Evolutionary conservation across 768 basidiomycete species (phyloP), one percentile per base, ranked within the genome.

Genomic region (Xerocomellus intermedius): DNA sequence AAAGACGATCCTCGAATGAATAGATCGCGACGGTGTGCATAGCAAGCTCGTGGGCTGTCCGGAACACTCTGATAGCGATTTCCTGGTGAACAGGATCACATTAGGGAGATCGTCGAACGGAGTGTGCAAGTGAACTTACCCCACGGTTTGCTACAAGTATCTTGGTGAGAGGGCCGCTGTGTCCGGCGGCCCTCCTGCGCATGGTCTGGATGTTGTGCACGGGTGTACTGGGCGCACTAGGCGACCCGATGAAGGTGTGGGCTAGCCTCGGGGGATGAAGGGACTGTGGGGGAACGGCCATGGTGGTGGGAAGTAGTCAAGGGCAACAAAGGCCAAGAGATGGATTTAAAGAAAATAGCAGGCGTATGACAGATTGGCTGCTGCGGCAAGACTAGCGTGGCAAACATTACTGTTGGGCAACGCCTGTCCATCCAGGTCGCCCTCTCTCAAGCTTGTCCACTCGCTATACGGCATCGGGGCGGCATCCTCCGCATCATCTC

Each of bases 1-100:
- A 91, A 76, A 98, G 82, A 57, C 97, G 83, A 77, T 99, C 97
- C 76, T 99, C 97, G 68, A 80, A 91, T 10, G 96, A 98, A 77
- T 92, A 98, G 77, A 99, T 98, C 36, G 97, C 97, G 52, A 98
- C 97, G 45, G 95, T 97, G 72, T 95, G 93, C 95, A 98, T 97
- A 10, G 95, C 97, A 56, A 99, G 82, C 69, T 99, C 97, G 77
- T 99, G 97, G 47, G 97, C 91, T 1, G 95, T 98, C 66, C 95
- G 82, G 82, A 99, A 98, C 39, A 99, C 94, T 68, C 97, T 91
- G 65, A 99, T 94, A 28, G 97, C 97, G 73, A 99, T 99, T 89
- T 99, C 94, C 92, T 94, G 68, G 36, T 14, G 58, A 50, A 48
- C 59, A 48, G 39, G 30, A 37, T 51, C 13, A 41, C 22, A 10